These are phyloP conservation scores for Cucurbita moschata DNA, from an alignment of 306 rosid species.

Conservation along the genomic window DNA sequence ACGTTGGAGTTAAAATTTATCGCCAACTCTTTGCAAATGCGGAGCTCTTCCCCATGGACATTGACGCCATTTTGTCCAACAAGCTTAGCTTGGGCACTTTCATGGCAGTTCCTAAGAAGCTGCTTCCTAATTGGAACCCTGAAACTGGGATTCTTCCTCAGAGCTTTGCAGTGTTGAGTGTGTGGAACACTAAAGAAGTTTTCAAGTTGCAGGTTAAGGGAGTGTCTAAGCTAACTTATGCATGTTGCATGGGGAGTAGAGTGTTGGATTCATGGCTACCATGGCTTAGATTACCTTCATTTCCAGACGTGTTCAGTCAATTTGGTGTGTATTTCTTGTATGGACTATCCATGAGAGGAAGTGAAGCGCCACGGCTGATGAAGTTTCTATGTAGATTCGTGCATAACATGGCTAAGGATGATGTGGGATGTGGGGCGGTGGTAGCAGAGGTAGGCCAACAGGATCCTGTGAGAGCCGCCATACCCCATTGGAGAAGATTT, in stretches of 20 bases:
- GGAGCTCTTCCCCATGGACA: conserved; percentile 66
- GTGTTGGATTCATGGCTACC: conserved; percentile 68
- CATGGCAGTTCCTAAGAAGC: conserved; percentile 60
- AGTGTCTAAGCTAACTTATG: conserved; percentile 38
- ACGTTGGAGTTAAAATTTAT: conserved; percentile 30
- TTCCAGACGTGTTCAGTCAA: conserved; percentile 62
- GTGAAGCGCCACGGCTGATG: conserved; percentile 39
- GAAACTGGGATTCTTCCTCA: conserved; percentile 30
- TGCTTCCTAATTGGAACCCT: conserved; percentile 33
- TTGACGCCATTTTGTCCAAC: conserved; percentile 42
- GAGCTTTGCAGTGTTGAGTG: conserved; percentile 55
- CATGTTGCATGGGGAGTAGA: conserved; percentile 59
- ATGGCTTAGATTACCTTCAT: conserved; percentile 77
- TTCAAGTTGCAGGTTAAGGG: conserved; percentile 71
- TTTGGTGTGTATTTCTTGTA: conserved; percentile 72
- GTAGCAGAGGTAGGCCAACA: conserved; percentile 67
- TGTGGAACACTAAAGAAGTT: conserved; percentile 92
- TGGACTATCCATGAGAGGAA: conserved; percentile 68
- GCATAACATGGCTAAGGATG: conserved; percentile 69
- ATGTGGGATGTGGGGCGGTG: conserved; percentile 60
- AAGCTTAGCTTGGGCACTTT: conserved; percentile 67
- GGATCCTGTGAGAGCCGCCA: conserved; percentile 59
- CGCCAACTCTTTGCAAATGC: conserved; percentile 34
- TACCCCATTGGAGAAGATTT: conserved; percentile 78
- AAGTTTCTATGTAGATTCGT: conserved; percentile 41